Base-by-base conservation (phyloP, 2,329 filamentous ascomycete genomes). In the Talaromyces funiculosus region DNA sequence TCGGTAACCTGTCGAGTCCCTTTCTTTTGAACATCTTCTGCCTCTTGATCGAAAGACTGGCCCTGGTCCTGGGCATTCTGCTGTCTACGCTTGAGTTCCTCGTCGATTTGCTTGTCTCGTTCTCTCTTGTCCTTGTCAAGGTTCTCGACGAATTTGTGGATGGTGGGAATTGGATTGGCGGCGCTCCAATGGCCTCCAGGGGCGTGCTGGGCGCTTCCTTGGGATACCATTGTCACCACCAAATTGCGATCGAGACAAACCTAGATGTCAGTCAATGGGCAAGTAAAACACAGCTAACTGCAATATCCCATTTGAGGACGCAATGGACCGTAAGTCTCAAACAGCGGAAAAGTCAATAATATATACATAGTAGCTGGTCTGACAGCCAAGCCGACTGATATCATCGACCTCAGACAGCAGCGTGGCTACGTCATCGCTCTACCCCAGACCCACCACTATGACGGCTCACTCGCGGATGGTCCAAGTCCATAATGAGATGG, bases 121-220 rank as follows among this genome's bases (percentile, higher is more conserved):
- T 87, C 78, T 67, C 83, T 86, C 78, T 96, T 96, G 66, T 95
- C 86, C 57, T 77, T 80, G 73, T 96, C 92, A 37, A 97, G 81
- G 64, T 84, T 84, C 57, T 90, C 83, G 66, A 96, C 82, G 66
- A 96, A 95, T 73, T 93, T 84, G 71, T 88, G 86, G 66, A 97
- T 89, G 60, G 91, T 96, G 6, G 93, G 93, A 57, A 97, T 86
- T 24, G 90, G 89, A 73, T 96, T 96, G 62, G 75, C 76, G 56
- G 88, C 91, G 31, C 90, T 93, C 80, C 95, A 97, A 72, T 92
- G 88, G 68, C 89, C 86, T 20, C 82, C 82, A 9, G 74, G 73
- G 54, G 78, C 79, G 66, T 80, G 79, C 51, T 75, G 71, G 9
- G 56, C 37, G 38, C 20, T 26, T 59, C 57, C 57, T 35, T 59